Base-by-base conservation (phyloP, 805 yeast genomes). In the Lachancea thermotolerans region DNA sequence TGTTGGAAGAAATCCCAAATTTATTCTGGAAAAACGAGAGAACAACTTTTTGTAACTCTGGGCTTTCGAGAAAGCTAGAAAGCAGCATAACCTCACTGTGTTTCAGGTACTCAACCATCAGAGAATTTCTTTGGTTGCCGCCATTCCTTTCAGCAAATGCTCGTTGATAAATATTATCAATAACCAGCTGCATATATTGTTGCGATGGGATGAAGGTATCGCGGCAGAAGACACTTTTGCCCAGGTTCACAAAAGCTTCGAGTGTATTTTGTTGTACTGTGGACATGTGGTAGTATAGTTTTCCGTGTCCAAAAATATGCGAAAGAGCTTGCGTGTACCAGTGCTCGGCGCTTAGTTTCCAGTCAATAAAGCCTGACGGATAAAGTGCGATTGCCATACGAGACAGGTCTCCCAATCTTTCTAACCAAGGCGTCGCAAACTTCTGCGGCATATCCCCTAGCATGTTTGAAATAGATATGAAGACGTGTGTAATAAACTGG, bases 381-480 rank as follows among this genome's bases (percentile, higher is more conserved):
- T 85, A 85, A 36, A 86, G 67, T 0, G 95, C 93, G 53, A 87
- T 85, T 10, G 95, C 91, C 89, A 87, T 85, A 58, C 95, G 69
- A 31, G 91, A 82, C 51, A 87, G 67, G 60, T 87, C 96, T 31
- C 95, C 96, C 42, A 87, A 65, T 57, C 88, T 83, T 62, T 87
- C 95, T 27, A 81, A 74, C 96, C 96, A 87, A 8, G 67, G 65
- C 12, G 60, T 60, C 7, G 63, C 55, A 49, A 62, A 64, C 45
- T 57, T 61, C 30, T 59, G 56, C 10, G 69, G 67, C 11, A 65
- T 49, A 46, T 69, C 72, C 1, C 65, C 62, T 2, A 70, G 50
- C 49, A 72, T 71, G 31, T 69, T 67, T 10, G 73, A 63, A 14
- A 72, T 65, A 15, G 70, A 62, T 48, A 78, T 78, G 62, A 85